Evolutionary conservation across 495 filamentous ascomycete species (phyloP), one percentile per base, ranked within the genome.

Genomic region (Hyaloscypha bicolor): DNA sequence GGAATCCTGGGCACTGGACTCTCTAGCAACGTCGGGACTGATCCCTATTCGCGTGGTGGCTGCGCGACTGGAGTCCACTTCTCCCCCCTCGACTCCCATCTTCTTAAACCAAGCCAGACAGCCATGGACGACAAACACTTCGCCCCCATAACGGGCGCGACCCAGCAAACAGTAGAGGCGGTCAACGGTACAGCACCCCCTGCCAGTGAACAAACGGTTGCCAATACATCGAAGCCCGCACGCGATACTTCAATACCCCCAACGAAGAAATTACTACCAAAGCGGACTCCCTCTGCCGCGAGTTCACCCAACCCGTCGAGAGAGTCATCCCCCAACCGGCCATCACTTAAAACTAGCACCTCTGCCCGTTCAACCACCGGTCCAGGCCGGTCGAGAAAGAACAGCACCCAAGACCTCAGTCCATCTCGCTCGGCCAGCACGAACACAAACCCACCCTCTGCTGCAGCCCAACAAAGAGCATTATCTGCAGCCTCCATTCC

Each of bases 401-500:
- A 87, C 75, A 84, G 80, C 65, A 82, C 83, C 64, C 85, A 88
- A 66, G 91, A 94, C 62, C 78, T 82, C 45, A 93, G 88, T 70
- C 92, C 92, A 2, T 80, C 79, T 63, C 84, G 91, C 72, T 77
- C 79, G 22, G 73, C 80, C 66, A 83, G 81, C 55, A 77, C 76
- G 72, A 77, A 78, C 62, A 72, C 79, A 68, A 77, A 78, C 32
- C 78, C 81, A 55, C 84, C 87, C 32, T 83, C 89, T 62, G 83
- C 86, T 21, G 82, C 88, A 56, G 83, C 89, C 35, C 82, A 85
- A 58, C 85, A 88, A 69, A 85, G 87, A 71, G 86, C 86, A 53
- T 79, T 93, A 33, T 89, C 89, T 6, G 84, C 89, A 9, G 76
- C 86, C 33, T 86, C 79, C 53, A 88, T 86, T 55, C 87, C 90